A percentile compares a stretch with the other conserved stretches of the same genome.
Evolutionary conservation across 345 rosid genomes (phyloP).

Genomic region (Geranium brycei): DNA sequence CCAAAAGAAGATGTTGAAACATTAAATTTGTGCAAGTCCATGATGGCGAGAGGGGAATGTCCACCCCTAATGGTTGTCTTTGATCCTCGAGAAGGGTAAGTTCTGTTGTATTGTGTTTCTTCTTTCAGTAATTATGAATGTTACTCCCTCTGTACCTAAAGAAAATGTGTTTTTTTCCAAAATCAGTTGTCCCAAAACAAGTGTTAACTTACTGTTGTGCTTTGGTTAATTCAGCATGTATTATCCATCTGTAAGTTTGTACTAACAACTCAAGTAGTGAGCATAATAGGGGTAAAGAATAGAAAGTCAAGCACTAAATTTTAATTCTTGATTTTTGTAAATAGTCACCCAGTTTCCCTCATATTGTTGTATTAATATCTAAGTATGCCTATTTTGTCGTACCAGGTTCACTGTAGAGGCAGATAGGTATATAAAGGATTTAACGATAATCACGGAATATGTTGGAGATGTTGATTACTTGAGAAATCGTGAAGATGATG

Average conservation of each 20-base stretch:
- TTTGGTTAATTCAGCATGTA: too few species aligned
- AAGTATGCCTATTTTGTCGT: conserved; percentile 3
- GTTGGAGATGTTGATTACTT: conserved; percentile 87
- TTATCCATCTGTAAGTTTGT: too few species aligned
- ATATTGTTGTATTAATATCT: not conserved
- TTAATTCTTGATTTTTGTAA: too few species aligned
- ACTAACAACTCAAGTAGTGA: too few species aligned
- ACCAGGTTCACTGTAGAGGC: conserved; percentile 89
- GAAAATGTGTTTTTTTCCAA: not conserved
- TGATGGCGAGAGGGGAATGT: conserved; percentile 75
- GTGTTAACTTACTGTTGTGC: too few species aligned
- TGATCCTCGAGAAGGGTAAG: conserved; percentile 80
- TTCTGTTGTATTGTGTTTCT: not conserved
- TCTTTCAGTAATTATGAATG: not conserved
- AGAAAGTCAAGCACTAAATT: too few species aligned
- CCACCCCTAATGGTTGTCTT: conserved; percentile 76
- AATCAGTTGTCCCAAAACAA: too few species aligned
- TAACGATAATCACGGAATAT: conserved; percentile 76
- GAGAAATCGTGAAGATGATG: conserved; percentile 59
- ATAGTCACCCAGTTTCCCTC: too few species aligned
- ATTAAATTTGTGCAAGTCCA: conserved; percentile 59
- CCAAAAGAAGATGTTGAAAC: conserved; percentile 63
- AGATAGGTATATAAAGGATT: conserved; percentile 62
- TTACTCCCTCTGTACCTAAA: not conserved
- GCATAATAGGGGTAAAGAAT: too few species aligned